Evolutionary conservation across 495 filamentous ascomycete genomes (phyloP).

Genomic region (Aspergillus homomorphus): DNA sequence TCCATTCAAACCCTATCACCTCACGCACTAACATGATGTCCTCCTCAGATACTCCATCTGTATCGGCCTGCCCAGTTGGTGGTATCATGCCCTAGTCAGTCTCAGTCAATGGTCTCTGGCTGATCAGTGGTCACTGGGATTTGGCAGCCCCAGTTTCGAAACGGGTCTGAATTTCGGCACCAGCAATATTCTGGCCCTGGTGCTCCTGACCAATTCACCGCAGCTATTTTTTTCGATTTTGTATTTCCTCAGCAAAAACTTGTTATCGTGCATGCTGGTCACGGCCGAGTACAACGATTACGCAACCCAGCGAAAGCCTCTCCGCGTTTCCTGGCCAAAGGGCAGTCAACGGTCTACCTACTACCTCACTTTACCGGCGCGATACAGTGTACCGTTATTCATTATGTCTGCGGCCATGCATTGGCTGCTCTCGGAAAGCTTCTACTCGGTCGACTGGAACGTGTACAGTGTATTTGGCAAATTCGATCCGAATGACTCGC

Average conservation of each 20-base stretch:
- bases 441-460: constrained; percentile 24
- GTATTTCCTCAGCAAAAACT: constrained; percentile 35
- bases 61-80: not conserved
- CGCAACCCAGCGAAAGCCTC: constrained; percentile 25
- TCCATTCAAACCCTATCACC: not conserved
- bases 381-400: constrained; percentile 35
- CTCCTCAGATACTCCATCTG: not conserved
- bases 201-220: constrained; percentile 35
- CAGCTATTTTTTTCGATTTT: constrained; percentile 38
- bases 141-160: not conserved
- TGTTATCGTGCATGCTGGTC: constrained; percentile 35
- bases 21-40: not conserved
- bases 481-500: not conserved
- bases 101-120: not conserved
- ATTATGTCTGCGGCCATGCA: constrained; percentile 25
- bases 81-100: not conserved
- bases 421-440: constrained; percentile 39
- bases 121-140: constrained; percentile 3
- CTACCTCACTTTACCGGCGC: constrained; percentile 38
- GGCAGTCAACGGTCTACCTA: constrained; percentile 37
- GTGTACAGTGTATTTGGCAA: constrained; percentile 1
- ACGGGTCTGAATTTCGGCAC: not conserved
- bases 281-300: constrained; percentile 26
- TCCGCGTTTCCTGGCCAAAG: constrained; percentile 35
- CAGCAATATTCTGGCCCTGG: constrained; percentile 7